Conservation (phyloP, 1,284 basidiomycete species). For the Grifola frondosa region DNA sequence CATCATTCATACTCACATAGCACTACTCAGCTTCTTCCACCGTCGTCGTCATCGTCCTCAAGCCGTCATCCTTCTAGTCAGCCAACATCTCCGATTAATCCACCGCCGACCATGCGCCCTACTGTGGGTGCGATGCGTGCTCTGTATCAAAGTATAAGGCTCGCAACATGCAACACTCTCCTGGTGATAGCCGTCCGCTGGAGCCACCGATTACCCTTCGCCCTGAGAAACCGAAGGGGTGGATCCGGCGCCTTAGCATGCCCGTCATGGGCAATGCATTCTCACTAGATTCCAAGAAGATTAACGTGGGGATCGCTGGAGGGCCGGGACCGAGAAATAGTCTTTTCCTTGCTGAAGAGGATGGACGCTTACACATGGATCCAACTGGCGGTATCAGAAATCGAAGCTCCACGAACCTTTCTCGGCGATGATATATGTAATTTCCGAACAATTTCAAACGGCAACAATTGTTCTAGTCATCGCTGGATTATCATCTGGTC, state of each 20-base stretch:
- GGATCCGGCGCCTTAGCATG: constrained; percentile 78
- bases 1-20: constrained; percentile 46
- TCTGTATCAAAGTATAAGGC: constrained; percentile 50
- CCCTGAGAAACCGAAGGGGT: constrained; percentile 62
- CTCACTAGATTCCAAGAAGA: constrained; percentile 38
- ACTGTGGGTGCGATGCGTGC: constrained; percentile 61
- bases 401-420: constrained; percentile 28
- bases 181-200: constrained; percentile 41
- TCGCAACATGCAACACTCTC: constrained; percentile 31
- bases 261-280: constrained; percentile 60
- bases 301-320: constrained; percentile 23
- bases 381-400: constrained; percentile 24
- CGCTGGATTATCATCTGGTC: too few relatives aligned
- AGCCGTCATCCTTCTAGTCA: constrained; percentile 22
- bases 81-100: constrained; percentile 26
- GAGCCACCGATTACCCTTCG: constrained; percentile 43
- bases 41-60: constrained; percentile 26
- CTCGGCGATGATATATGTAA: constrained; percentile 26
- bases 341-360: constrained; percentile 28
- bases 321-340: constrained; percentile 25
- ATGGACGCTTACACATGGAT: constrained; percentile 26
- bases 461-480: too few relatives aligned
- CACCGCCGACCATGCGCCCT: constrained; percentile 48
- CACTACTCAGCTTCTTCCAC: constrained; percentile 44
- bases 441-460: too few relatives aligned